These are phyloP conservation scores for Verticillium isaacii DNA, from an alignment of 2,329 filamentous ascomycete species.

Conservation along the genomic window DNA sequence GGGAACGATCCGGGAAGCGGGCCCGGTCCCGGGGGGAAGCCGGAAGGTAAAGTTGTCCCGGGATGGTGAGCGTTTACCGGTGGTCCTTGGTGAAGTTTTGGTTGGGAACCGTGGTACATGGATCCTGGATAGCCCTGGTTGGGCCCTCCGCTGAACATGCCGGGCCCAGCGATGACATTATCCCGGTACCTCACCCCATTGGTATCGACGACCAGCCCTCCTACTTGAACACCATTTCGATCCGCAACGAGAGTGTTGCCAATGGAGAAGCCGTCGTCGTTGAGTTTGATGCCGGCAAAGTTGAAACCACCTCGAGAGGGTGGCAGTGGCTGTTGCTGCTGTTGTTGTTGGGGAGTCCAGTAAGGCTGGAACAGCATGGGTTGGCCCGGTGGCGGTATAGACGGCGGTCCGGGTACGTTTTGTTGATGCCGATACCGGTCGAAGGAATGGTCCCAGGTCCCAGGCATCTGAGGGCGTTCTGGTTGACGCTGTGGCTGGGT, in stretches of 20 bases:
- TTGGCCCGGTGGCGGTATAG: background rate
- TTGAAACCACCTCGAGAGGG: conserved; percentile 18
- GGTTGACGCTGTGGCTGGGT: conserved; percentile 8
- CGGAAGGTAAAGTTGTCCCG: background rate
- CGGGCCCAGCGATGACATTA: conserved; percentile 6
- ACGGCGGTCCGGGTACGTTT: background rate
- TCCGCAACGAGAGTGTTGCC: conserved; percentile 39
- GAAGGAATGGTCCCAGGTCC: conserved; percentile 21
- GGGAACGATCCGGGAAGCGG: background rate
- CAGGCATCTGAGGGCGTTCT: conserved; percentile 19
- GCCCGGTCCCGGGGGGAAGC: background rate
- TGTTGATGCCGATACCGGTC: background rate
- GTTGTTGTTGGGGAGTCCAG: conserved; percentile 2
- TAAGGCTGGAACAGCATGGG: background rate
- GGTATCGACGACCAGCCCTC: conserved; percentile 35
- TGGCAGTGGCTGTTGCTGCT: conserved; percentile 6
- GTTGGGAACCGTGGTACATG: background rate
- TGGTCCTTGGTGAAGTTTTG: background rate
- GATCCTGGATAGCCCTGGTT: background rate
- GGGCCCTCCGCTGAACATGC: conserved; percentile 2
- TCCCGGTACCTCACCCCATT: conserved; percentile 27
- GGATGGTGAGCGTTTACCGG: background rate
- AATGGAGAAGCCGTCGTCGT: conserved; percentile 36
- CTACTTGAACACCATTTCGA: conserved; percentile 39
- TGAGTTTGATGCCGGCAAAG: conserved; percentile 34